These are phyloP conservation scores for Trypanosoma caninum DNA, from an alignment of 208 protist species.

Conservation along the genomic window DNA sequence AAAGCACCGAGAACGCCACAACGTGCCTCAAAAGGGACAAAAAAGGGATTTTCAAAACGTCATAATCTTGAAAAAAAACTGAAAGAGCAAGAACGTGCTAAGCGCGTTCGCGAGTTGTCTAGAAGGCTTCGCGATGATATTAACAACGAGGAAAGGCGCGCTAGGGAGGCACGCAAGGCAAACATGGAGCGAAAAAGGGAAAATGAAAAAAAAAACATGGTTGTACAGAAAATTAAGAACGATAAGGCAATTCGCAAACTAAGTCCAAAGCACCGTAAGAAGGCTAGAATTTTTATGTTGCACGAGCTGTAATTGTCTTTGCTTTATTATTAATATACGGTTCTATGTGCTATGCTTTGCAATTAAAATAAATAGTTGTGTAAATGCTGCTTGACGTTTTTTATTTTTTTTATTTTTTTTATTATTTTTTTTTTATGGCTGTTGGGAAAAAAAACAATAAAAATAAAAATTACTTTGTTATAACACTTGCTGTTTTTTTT, in stretches of 20 bases:
- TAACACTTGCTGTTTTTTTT: too few species aligned
- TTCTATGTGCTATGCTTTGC: neutral
- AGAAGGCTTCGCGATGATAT: conserved; percentile 79
- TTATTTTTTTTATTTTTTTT: too few species aligned
- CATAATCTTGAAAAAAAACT: conserved; percentile 70
- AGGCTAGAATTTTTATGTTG: conserved; percentile 86
- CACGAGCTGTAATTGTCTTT: conserved; percentile 60
- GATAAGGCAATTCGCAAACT: conserved; percentile 87
- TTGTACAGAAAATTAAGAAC: conserved; percentile 90
- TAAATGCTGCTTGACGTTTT: too few species aligned
- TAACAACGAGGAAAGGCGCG: conserved; percentile 77
- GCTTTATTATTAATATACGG: neutral
- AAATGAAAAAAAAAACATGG: conserved; percentile 90
- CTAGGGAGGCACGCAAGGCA: conserved; percentile 69
- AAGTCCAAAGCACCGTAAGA: conserved; percentile 85
- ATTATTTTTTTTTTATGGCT: too few species aligned
- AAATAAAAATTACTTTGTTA: neutral
- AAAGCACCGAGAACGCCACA: conserved; percentile 59
- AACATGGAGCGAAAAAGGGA: conserved; percentile 75
- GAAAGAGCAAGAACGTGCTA: conserved; percentile 58
- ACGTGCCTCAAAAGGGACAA: conserved; percentile 33
- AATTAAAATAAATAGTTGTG: neutral
- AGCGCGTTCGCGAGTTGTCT: conserved; percentile 60
- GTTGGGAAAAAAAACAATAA: neutral
- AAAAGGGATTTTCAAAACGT: conserved; percentile 38